Base-by-base conservation (phyloP, 129 eudicot species). In the Lonicera japonica region DNA sequence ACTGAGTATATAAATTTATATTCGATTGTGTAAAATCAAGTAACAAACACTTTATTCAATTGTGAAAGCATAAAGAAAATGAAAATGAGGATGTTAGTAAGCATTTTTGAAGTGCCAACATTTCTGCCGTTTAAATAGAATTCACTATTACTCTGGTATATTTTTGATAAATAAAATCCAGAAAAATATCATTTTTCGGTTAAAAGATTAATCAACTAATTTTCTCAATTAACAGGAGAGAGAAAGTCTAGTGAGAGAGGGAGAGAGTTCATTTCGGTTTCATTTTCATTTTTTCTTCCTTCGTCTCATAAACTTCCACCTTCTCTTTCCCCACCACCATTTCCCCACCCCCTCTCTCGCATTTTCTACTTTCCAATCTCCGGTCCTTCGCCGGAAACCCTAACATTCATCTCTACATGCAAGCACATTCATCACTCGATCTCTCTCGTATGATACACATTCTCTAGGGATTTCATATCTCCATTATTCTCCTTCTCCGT, bases 351-450 rank as follows among this genome's bases (percentile, higher is more conserved):
- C 16, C 4, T 21, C 66, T 66, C n/a, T 61, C 64, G 11, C 54
- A 41, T 40, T 5, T 72, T 72, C 82, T 41, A 69, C 60, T 60
- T 54, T 43, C 22, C n/a, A 54, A 65, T 21, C 66, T 47, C 75
- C 70, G 54, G 59, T 56, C 52, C 11, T 20, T 61, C 58, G 54
- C 45, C 50, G 56, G 70, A 47, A 69, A 67, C 78, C 82, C 75
- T 67, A 61, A 39, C 11, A 1, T 17, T 38, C 2, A 10, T 43
- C 58, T 57, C 25, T 38, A 25, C 34, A 20, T 45, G 16, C 53
- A 40, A n/a, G n/a, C 50, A 20, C 64, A 64, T 50, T 50, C n/a
- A 43, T 43, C 50, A 15, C 56, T 63, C 39, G 70, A 75, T 75
- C 66, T 68, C 66, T 68, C 36, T 1, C 55, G 20, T 50, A 50